These are phyloP conservation scores for Tetracladium marchalianum DNA, from an alignment of 495 filamentous ascomycete species.

Conservation along the genomic window DNA sequence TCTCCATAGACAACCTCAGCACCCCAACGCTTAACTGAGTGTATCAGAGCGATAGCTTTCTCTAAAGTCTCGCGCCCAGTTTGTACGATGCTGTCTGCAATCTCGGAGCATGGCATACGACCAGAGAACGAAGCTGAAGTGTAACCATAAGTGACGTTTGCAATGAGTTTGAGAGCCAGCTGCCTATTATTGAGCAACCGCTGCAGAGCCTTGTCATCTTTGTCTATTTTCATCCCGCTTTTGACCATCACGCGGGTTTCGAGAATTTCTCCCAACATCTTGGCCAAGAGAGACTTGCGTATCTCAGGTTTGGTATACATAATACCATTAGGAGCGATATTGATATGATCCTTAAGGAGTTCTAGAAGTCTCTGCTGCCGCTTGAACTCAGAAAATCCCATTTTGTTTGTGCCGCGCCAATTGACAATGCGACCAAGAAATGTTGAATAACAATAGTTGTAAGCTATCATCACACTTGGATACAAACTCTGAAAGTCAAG, in stretches of 20 bases:
- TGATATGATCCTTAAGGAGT: slow-evolving; percentile 77
- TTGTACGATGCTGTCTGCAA: slow-evolving; percentile 96
- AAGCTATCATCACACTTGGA: slow-evolving; percentile 96
- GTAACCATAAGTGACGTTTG: slow-evolving; percentile 97
- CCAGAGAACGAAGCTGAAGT: slow-evolving; percentile 93
- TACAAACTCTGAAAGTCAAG: slow-evolving; percentile 96
- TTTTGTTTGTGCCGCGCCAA: slow-evolving; percentile 88
- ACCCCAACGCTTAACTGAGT: slow-evolving; percentile 75
- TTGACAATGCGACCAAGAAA: slow-evolving; percentile 76
- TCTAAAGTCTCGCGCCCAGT: slow-evolving; percentile 90
- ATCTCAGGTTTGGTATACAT: slow-evolving; percentile 84
- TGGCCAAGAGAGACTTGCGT: slow-evolving; percentile 83
- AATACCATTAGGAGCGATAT: slow-evolving; percentile 92
- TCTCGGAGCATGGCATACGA: slow-evolving; percentile 94
- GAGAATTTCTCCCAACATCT: slow-evolving; percentile 93
- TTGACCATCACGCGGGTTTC: slow-evolving; percentile 99
- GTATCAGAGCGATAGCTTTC: slow-evolving; percentile 85
- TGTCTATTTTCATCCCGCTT: slow-evolving; percentile 89
- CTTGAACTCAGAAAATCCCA: slow-evolving; percentile 83
- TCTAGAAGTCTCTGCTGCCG: slow-evolving; percentile 65
- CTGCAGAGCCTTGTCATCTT: slow-evolving; percentile 79
- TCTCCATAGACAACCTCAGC: slow-evolving; percentile 98
- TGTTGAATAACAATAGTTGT: slow-evolving; percentile 98
- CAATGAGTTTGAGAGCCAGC: slow-evolving; percentile 90
- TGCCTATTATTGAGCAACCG: slow-evolving; percentile 89